Percentiles rank a stretch among this genome's conserved stretches.
Conservation (phyloP, 1,139 yeast genomes). For the Eremothecium sinecaudum region DNA sequence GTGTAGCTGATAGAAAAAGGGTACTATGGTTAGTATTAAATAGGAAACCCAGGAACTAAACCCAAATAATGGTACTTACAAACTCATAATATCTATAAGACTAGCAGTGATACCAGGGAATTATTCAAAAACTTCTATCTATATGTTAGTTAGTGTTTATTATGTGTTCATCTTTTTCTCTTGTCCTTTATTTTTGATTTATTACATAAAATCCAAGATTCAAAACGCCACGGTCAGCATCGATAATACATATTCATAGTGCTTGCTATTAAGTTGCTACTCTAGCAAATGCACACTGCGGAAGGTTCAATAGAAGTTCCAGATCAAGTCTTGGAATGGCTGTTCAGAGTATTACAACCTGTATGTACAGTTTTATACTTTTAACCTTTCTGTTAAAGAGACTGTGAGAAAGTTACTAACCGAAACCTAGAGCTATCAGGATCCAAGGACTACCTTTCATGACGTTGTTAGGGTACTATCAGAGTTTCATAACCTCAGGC, state of each 20-base stretch:
- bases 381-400: neutral
- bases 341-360: constrained; percentile 44
- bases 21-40: neutral
- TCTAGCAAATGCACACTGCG: too few species aligned
- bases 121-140: too few species aligned
- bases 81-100: too few species aligned
- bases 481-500: constrained; percentile 43
- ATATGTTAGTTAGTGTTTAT: too few species aligned
- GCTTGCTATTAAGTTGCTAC: too few species aligned
- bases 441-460: constrained; percentile 45
- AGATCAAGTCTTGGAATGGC: constrained; percentile 48
- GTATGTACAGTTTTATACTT: constrained; percentile 30
- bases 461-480: constrained; percentile 53
- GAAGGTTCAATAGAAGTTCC: constrained; percentile 31
- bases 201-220: too few species aligned
- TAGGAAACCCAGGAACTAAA: neutral
- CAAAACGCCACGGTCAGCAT: too few species aligned
- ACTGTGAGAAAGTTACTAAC: too few species aligned
- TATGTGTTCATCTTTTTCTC: too few species aligned
- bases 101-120: too few species aligned
- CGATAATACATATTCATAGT: too few species aligned
- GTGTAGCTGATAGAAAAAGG: constrained; percentile 44
- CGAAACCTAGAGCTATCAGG: constrained; percentile 40
- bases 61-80: constrained; percentile 15
- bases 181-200: too few species aligned